These are phyloP conservation scores for Hyaloperonospora brassicae DNA, from an alignment of 352 stramenopile species.

Conservation along the genomic window DNA sequence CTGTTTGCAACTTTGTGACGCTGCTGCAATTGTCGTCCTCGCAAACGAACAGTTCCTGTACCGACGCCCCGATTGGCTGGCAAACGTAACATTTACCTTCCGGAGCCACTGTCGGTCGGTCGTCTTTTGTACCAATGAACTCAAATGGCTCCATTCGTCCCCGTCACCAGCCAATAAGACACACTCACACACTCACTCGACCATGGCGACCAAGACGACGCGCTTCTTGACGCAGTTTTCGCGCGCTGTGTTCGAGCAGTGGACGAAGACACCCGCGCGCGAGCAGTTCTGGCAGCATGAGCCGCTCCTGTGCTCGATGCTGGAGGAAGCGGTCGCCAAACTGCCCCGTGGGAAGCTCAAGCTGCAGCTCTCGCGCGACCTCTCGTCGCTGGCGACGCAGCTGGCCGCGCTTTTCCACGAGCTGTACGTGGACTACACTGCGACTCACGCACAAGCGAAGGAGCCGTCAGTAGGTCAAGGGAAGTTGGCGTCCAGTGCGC, in stretches of 20 bases:
- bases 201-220: slow-evolving; percentile 38
- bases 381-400: slow-evolving; percentile 18
- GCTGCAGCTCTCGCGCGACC: slow-evolving; percentile 33
- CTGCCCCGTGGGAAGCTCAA: slow-evolving; percentile 45
- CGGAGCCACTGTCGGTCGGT: no score
- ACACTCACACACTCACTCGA: no score
- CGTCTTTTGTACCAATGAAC: no score
- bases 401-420: slow-evolving; percentile 31
- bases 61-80: no score
- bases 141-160: no score
- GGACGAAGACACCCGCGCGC: slow-evolving; percentile 27
- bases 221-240: slow-evolving; percentile 57
- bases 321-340: slow-evolving; percentile 60
- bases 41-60: no score
- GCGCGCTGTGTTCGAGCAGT: slow-evolving; percentile 48
- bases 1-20: no score
- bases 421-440: slow-evolving; percentile 21
- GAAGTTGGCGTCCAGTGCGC: neutral
- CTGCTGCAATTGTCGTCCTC: no score
- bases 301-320: slow-evolving; percentile 26
- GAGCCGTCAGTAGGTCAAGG: neutral
- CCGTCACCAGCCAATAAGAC: slow-evolving; percentile 1
- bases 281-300: slow-evolving; percentile 49
- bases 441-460: slow-evolving; percentile 12
- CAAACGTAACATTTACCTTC: no score